phyloP scores from a whole-genome alignment of 2,329 filamentous ascomycete species.

The Sphaerulina vaccinii region DNA sequence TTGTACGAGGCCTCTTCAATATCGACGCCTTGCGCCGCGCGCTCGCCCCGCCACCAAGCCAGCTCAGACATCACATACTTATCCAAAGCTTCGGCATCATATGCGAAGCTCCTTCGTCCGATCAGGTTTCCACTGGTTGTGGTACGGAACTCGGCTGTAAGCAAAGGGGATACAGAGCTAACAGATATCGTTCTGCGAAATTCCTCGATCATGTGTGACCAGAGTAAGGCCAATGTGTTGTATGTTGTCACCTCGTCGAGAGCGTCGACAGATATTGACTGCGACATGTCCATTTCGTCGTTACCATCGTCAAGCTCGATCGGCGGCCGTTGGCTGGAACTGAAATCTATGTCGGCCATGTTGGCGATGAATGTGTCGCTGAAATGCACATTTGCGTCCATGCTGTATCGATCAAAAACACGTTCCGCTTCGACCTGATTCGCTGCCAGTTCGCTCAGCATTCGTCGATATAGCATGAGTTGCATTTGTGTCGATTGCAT shows the following conservation, averaged over 20 bases:
- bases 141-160: constrained; percentile 56
- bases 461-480: constrained; percentile 82
- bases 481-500: constrained; percentile 79
- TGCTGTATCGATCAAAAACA: constrained; percentile 69
- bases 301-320: constrained; percentile 26
- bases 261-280: constrained; percentile 37
- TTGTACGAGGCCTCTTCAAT: constrained; percentile 81
- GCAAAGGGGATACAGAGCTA: constrained; percentile 55
- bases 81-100: constrained; percentile 63
- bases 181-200: constrained; percentile 46
- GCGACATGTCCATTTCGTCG: constrained; percentile 40
- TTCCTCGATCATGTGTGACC: constrained; percentile 63
- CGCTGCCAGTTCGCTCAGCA: constrained; percentile 73
- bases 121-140: constrained; percentile 51
- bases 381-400: constrained; percentile 66
- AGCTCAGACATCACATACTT: constrained; percentile 68
- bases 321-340: constrained; percentile 1
- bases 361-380: constrained; percentile 78
- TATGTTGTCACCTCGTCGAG: constrained; percentile 56
- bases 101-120: constrained; percentile 62
- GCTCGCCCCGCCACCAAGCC: constrained; percentile 82
- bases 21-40: constrained; percentile 70
- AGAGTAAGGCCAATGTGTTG: constrained; percentile 60
- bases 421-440: constrained; percentile 67
- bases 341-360: constrained; percentile 66